Percentiles rank a stretch among this genome's conserved stretches.
phyloP scores from a whole-genome alignment of 192 early-diverging fungal species.

The Coemansia sp. region DNA sequence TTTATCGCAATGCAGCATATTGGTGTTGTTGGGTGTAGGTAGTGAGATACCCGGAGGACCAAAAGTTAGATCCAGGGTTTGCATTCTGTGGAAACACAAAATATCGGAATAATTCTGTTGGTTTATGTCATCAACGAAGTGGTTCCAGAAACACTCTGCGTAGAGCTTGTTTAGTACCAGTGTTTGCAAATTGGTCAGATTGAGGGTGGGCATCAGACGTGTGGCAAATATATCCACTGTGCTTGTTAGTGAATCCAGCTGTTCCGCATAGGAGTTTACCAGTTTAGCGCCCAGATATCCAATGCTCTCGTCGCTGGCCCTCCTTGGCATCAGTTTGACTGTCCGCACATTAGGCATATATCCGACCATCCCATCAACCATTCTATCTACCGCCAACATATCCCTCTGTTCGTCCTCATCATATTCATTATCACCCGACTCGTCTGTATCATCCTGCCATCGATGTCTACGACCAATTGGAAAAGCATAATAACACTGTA shows the following conservation, averaged over 20 bases:
- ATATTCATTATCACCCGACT: too few relatives aligned
- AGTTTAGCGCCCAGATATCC: not conserved
- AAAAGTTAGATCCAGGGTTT: too few relatives aligned
- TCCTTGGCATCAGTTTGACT: not conserved
- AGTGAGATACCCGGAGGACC: too few relatives aligned
- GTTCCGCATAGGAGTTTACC: not conserved
- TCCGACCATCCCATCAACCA: not conserved
- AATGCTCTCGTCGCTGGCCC: not conserved
- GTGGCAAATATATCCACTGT: not conserved
- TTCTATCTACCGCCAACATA: not conserved
- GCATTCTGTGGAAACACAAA: too few relatives aligned
- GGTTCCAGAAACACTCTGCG: too few relatives aligned
- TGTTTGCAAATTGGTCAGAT: not conserved
- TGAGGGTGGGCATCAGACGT: not conserved
- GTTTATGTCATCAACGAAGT: too few relatives aligned
- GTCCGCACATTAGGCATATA: not conserved
- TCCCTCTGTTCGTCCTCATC: not conserved
- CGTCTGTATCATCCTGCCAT: too few relatives aligned
- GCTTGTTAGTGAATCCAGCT: not conserved
- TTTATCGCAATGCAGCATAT: too few relatives aligned
- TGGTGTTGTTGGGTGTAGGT: not conserved
- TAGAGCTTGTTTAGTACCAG: not conserved
- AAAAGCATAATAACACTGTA: not conserved
- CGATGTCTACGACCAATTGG: too few relatives aligned
- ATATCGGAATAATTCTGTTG: too few relatives aligned